Evolutionary conservation across 108 stramenopile species (phyloP).

Genomic region (Nitzschia palea): DNA sequence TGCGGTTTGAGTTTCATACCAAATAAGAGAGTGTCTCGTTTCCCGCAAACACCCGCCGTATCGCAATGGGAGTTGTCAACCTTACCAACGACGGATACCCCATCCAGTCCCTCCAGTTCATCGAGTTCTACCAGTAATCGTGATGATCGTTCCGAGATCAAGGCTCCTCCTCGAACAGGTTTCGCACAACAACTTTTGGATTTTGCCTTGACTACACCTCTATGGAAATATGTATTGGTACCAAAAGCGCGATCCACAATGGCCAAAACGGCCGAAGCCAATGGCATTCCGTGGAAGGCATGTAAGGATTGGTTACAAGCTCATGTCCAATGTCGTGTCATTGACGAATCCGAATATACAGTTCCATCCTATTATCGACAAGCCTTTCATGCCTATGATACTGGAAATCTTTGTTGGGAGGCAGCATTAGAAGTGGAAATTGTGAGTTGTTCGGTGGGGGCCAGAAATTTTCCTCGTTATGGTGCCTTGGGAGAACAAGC

Average conservation of each 20-base stretch:
- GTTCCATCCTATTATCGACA: constrained; percentile 49
- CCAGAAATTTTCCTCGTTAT: constrained; percentile 74
- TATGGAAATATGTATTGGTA: constrained; percentile 73
- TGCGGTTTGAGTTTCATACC: no score
- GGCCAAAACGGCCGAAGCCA: constrained; percentile 71
- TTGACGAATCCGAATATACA: neutral
- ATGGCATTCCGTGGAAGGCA: constrained; percentile 67
- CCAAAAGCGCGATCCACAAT: constrained; percentile 77
- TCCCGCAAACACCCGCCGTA: no score
- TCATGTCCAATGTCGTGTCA: constrained; percentile 9
- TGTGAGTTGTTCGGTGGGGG: constrained; percentile 69
- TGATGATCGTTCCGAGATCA: no score
- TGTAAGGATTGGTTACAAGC: constrained; percentile 54
- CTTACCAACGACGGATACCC: no score
- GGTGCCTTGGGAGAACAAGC: constrained; percentile 69
- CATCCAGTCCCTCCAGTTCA: no score
- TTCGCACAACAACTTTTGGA: constrained; percentile 59
- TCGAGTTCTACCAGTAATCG: no score
- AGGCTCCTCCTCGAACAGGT: constrained; percentile 54
- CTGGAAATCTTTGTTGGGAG: constrained; percentile 76
- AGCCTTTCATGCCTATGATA: constrained; percentile 74
- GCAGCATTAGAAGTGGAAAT: constrained; percentile 81
- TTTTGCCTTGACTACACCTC: constrained; percentile 56
- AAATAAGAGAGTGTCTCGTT: no score
- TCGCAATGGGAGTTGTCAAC: no score